Evolutionary conservation across 768 basidiomycete genomes (phyloP), one percentile per base, ranked within the genome.

Genomic region (Collybiopsis luxurians): DNA sequence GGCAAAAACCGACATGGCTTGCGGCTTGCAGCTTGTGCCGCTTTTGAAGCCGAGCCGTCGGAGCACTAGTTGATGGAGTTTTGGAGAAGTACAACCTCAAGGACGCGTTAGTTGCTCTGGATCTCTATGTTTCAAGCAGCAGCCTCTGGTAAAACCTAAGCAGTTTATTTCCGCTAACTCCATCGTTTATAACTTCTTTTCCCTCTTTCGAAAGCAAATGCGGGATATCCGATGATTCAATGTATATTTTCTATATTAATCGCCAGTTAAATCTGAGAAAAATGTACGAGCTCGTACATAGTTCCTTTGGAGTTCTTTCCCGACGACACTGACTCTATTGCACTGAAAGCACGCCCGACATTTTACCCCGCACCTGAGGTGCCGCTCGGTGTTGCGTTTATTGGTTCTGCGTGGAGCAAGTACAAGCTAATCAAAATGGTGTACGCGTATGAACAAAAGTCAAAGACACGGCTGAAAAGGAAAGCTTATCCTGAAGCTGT

Each of bases 381-480:
- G 36, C 85, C 85, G 0, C 81, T 86, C 46, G 85, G 85, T 1
- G 66, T 86, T 6, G 79, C 83, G 3, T 86, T 87, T 70, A 61
- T 85, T 10, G 83, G 83, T 0, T 82, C 84, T 0, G 80, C 80
- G 11, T 87, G 80, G 64, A 80, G 79, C 44, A 85, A 86, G 56
- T 80, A 78, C 63, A 67, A 76, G 21, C 72, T 87, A 44, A 76
- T 88, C 55, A 73, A 79, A 0, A 77, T 82, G 56, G 87, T 75
- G 2, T 86, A 77, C 67, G 84, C 85, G 2, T 87, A 83, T 59
- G 86, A 88, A 66, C 85, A 87, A 64, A 77, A 74, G 58, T 86
- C 86, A 3, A 72, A 80, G 56, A 79, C 77, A 1, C 66, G 85
- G 15, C 64, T 84, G 53, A 65, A 68, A 50, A 73, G 79, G 60